Evolutionary conservation across 2,329 filamentous ascomycete genomes (phyloP), one percentile per base, ranked within the genome.

Genomic region (Fusarium nurragi): DNA sequence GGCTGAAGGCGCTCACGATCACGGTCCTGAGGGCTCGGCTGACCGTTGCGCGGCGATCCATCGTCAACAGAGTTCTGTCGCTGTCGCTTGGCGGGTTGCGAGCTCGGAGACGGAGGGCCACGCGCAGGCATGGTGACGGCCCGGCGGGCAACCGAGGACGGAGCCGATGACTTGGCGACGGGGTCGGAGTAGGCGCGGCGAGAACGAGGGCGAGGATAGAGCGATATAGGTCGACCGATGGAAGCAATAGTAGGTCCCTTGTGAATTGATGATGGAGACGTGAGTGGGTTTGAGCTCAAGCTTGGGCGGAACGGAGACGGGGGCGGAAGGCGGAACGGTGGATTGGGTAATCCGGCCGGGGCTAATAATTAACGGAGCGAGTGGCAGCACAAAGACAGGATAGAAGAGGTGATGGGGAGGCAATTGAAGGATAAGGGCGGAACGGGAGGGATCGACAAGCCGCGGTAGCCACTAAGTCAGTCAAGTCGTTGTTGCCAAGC

Each of bases 51-150:
- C 72, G 78, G 75, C 21, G 79, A 80, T n/a, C 76, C 79, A 60
- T 81, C 80, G 28, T 79, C 78, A 48, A 84, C 81, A 19, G 85
- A 86, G 38, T 78, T 80, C 69, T 83, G 84, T 64, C 86, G 83
- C 62, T 82, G 79, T 67, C 87, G 86, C 77, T 89, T 89, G 70
- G 80, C 77, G 39, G 85, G 84, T 68, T 86, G 80, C 39, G 79
- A 75, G 68, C 76, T 77, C 67, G 83, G 81, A 57, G 83, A 83
- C 57, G 81, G 79, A 72, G 84, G 81, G 79, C 79, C 83, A 83
- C 84, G 68, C 70, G 74, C 70, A 68, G 75, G 73, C 76, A 77
- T 77, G 55, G 59, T 75, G 67, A 72, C 61, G 64, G 70, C 70
- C 68, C 67, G 68, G 68, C 71, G 64, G 68, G 68, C 71, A 64